Conservation (phyloP, 129 eudicot species). For the Lactuca sativa region DNA sequence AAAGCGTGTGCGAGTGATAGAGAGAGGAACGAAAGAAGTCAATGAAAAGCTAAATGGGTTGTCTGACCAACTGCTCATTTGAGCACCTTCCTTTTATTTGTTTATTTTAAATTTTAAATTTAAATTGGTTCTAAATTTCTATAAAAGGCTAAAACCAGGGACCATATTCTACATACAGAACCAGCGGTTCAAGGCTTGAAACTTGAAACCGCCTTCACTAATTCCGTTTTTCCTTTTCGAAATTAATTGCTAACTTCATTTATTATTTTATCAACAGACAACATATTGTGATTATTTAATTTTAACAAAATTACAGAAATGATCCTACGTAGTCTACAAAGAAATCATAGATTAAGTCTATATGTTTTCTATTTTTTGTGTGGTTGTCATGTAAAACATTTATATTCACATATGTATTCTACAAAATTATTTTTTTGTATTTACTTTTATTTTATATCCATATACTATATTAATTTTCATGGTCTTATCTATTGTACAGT, state of each 20-base stretch:
- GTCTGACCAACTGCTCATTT: constrained; percentile 15
- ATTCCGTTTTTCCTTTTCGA: not conserved
- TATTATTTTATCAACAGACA: too few species aligned
- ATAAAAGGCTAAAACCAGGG: constrained; percentile 1
- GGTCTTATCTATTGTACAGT: too few species aligned
- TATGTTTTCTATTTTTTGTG: too few species aligned
- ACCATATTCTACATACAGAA: not conserved
- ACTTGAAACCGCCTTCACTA: not conserved
- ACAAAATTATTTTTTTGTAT: too few species aligned
- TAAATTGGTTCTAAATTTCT: not conserved
- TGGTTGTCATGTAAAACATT: too few species aligned
- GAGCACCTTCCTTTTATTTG: not conserved
- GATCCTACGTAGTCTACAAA: too few species aligned
- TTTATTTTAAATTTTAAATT: not conserved
- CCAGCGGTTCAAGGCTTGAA: constrained; percentile 1
- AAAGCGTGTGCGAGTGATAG: constrained; percentile 28
- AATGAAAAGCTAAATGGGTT: constrained; percentile 21
- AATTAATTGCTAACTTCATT: not conserved
- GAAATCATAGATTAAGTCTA: too few species aligned
- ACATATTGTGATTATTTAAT: too few species aligned
- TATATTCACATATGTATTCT: too few species aligned
- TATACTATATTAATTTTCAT: too few species aligned
- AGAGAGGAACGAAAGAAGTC: constrained; percentile 14
- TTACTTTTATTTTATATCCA: too few species aligned
- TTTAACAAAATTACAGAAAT: too few species aligned